These are phyloP conservation scores for Talaromyces islandicus DNA, from an alignment of 2,329 filamentous ascomycete genomes.

Conservation along the genomic window DNA sequence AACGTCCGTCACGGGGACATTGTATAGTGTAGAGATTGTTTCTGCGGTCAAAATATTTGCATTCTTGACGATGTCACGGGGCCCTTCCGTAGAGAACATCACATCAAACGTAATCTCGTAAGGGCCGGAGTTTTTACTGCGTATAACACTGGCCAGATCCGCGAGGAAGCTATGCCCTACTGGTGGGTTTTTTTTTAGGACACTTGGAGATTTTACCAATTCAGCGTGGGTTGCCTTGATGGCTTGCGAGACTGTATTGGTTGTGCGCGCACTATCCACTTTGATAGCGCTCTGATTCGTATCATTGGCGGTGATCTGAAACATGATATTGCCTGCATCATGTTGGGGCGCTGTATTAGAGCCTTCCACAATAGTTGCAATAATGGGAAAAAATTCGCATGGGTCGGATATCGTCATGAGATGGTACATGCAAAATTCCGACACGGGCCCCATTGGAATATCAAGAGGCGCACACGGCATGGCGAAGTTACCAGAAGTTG, in stretches of 20 bases:
- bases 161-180: neutral
- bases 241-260: neutral
- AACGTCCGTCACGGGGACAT: neutral
- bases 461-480: constrained; percentile 2
- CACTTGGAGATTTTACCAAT: neutral
- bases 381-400: neutral
- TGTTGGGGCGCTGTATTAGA: neutral
- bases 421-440: constrained; percentile 4
- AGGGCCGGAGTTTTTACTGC: neutral
- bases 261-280: too few relatives aligned
- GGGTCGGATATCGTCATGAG: neutral
- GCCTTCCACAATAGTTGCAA: neutral
- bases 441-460: neutral
- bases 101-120: constrained; percentile 3
- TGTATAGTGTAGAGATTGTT: neutral
- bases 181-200: neutral
- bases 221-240: neutral
- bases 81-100: constrained; percentile 8
- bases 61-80: neutral
- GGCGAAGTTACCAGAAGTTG: constrained; percentile 1
- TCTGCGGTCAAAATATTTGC: neutral
- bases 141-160: neutral
- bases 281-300: too few relatives aligned
- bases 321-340: neutral
- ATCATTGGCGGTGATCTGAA: too few relatives aligned